A percentile compares a stretch with the other conserved stretches of the same genome.
Evolutionary conservation across 495 filamentous ascomycete species (phyloP).

Genomic region (Trypethelium eluteriae): DNA sequence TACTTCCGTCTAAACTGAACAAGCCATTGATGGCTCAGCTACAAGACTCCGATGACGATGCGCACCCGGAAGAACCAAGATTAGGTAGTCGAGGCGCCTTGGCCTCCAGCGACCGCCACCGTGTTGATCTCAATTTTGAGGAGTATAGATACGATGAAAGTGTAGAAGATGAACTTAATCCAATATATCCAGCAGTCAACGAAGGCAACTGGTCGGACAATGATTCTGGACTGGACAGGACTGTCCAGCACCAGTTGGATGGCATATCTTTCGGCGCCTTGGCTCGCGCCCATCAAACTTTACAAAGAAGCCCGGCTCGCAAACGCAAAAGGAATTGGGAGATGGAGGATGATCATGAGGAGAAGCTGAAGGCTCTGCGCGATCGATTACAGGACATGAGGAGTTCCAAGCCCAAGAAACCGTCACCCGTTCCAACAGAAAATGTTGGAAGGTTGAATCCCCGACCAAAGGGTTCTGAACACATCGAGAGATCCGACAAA

Average conservation of each 20-base stretch:
- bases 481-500: constrained; percentile 28
- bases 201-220: background rate
- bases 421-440: background rate
- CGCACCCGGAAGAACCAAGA: background rate
- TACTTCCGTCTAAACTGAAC: background rate
- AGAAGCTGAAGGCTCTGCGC: constrained; percentile 30
- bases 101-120: background rate
- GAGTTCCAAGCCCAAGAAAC: constrained; percentile 16
- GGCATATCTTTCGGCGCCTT: constrained; percentile 78
- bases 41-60: background rate
- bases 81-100: background rate
- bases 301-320: constrained; percentile 39
- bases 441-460: background rate
- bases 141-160: background rate
- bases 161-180: background rate
- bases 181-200: background rate
- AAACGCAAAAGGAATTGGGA: constrained; percentile 44
- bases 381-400: constrained; percentile 30
- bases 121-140: background rate
- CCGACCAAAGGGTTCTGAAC: background rate
- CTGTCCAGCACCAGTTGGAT: constrained; percentile 35
- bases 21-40: background rate
- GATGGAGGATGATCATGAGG: constrained; percentile 25
- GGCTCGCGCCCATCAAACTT: constrained; percentile 69
- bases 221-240: background rate